Conservation (phyloP, 1,284 basidiomycete species). For the Ustilago loliicola region DNA sequence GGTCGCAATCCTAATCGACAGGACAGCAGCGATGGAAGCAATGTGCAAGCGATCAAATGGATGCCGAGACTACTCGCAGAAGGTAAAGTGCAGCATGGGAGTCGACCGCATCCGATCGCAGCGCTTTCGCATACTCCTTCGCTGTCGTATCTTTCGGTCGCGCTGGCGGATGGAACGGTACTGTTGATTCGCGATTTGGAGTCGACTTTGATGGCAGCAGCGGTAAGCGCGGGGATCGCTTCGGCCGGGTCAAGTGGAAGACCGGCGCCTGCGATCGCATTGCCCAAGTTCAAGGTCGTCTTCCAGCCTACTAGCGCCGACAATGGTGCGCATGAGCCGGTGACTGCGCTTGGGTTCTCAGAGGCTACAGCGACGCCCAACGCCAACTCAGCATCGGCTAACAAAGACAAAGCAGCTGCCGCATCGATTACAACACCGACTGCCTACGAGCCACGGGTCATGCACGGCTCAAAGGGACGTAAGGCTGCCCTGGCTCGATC, state of each 20-base stretch:
- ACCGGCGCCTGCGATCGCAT: conserved; percentile 41
- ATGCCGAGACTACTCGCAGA: conserved; percentile 58
- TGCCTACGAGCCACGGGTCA: conserved; percentile 35
- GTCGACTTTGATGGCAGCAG: conserved; percentile 78
- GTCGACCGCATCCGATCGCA: conserved; percentile 73
- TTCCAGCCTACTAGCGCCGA: conserved; percentile 49
- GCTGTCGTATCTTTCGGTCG: conserved; percentile 89
- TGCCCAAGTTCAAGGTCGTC: conserved; percentile 70
- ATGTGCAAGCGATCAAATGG: conserved; percentile 24
- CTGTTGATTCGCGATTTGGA: conserved; percentile 90
- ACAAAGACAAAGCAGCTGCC: conserved; percentile 4
- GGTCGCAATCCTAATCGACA: conserved; percentile 26
- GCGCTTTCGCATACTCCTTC: conserved; percentile 83
- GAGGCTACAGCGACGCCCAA: conserved; percentile 70
- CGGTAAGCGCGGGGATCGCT: conserved; percentile 45
- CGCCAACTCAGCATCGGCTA: background rate
- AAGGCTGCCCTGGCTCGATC: conserved; percentile 36
- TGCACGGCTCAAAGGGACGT: conserved; percentile 44
- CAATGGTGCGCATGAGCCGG: conserved; percentile 77
- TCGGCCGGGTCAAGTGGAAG: conserved; percentile 1
- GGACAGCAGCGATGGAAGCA: background rate
- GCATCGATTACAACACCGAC: background rate
- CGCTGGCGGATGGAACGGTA: conserved; percentile 93
- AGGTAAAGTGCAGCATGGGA: conserved; percentile 65
- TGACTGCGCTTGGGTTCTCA: conserved; percentile 90